Evolutionary conservation across 2,329 filamentous ascomycete genomes (phyloP), one percentile per base, ranked within the genome.

Genomic region (Nemania abortiva): DNA sequence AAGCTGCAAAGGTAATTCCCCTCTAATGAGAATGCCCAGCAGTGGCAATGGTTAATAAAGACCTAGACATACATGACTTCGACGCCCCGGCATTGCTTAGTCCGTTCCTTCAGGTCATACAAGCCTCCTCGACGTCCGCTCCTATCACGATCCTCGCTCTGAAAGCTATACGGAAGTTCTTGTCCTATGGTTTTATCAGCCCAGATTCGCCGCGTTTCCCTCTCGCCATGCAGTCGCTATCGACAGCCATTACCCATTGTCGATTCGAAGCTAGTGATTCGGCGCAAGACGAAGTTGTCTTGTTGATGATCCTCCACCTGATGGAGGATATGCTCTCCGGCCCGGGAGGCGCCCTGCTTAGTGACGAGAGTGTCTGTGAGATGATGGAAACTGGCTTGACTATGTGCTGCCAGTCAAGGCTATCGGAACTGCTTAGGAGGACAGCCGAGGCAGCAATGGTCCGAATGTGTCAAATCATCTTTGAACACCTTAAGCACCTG

Each of bases 321-420:
- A 99, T 99, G 96, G 96, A 99, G 81, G 93, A 94, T 77, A 98
- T 99, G 92, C 91, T 99, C 76, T 97, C 95, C 18, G 93, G 96
- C 0, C 93, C 95, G 0, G 94, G 95, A 34, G 96, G 96, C 45
- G 92, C 97, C 73, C 89, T 98, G 11, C 84, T 99, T n/a, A 97
- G 95, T 67, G 96, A 99, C 76, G 95, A 98, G 82, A 98, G 95
- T 78, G 94, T 99, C 11, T 99, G 97, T 79, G 94, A 98, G 79
- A 98, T 99, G 94, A 98, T 99, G 95, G 96, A 97, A 79, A 95
- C 94, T 1, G 96, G 95, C 1, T 82, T 99, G 73, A 97, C 94
- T 77, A 98, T 99, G 85, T 99, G 96, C 84, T 99, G 95, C 72
- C 95, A 98, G 77, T 89, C 93, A 64, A 90, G 95, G 64, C 90